Percentiles rank a stretch among this genome's conserved stretches.
These are phyloP conservation scores for Mytilinidion resinicola DNA, from an alignment of 495 filamentous ascomycete genomes.

Conservation along the genomic window DNA sequence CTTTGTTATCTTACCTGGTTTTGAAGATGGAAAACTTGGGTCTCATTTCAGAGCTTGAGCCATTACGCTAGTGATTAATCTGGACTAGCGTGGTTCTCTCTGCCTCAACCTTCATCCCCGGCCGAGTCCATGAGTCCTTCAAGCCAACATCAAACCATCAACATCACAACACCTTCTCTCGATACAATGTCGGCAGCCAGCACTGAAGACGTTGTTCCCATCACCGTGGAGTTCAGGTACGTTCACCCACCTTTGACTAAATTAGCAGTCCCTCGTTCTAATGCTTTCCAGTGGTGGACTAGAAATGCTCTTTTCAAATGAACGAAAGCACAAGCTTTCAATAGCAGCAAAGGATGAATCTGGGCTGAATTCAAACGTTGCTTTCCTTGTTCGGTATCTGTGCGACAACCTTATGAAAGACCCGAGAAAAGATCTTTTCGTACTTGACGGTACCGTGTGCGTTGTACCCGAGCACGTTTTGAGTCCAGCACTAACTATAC, in stretches of 20 bases:
- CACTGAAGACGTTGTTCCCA: conserved; percentile 36
- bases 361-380: conserved; percentile 58
- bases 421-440: conserved; percentile 78
- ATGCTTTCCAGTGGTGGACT: conserved; percentile 65
- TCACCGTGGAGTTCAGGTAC: conserved; percentile 74
- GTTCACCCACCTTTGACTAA: conserved; percentile 15
- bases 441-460: conserved; percentile 82
- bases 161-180: too few species aligned
- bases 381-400: conserved; percentile 73
- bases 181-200: conserved; percentile 6
- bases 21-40: too few species aligned
- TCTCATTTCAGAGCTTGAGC: too few species aligned
- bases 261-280: not conserved
- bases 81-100: too few species aligned
- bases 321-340: conserved; percentile 61
- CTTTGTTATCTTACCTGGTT: too few species aligned
- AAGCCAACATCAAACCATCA: too few species aligned
- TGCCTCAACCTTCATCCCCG: not conserved
- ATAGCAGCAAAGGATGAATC: conserved; percentile 57
- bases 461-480: conserved; percentile 30
- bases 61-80: too few species aligned
- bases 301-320: conserved; percentile 87
- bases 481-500: conserved; percentile 5
- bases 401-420: conserved; percentile 81
- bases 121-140: too few species aligned